Conservation (phyloP, 306 rosid genomes). For the Quercus ilex region DNA sequence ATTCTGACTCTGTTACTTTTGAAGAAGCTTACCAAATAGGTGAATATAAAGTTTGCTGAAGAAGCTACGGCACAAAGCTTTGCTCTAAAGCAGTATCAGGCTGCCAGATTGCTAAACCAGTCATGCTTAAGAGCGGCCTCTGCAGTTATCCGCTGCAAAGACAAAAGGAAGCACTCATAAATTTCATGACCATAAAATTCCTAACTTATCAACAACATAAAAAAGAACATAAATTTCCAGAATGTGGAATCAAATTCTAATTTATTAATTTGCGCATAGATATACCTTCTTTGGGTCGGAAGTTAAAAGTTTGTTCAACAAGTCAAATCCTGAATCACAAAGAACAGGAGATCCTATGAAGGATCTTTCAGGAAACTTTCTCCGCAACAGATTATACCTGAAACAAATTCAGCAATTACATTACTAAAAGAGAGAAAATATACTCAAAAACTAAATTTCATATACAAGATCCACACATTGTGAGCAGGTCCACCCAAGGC, state of each 20-base stretch:
- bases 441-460: neutral
- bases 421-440: neutral
- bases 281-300: conserved; percentile 71
- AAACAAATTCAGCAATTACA: conserved; percentile 22
- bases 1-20: conserved; percentile 10
- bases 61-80: neutral
- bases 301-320: conserved; percentile 66
- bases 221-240: no score
- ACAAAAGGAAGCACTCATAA: neutral
- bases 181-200: neutral
- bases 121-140: conserved; percentile 80
- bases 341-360: conserved; percentile 78
- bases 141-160: conserved; percentile 71
- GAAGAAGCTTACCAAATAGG: conserved; percentile 10
- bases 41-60: neutral
- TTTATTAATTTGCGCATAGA: neutral
- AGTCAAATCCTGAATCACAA: conserved; percentile 79
- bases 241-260: neutral
- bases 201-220: neutral
- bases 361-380: conserved; percentile 76
- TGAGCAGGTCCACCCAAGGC: neutral
- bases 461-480: neutral
- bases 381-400: conserved; percentile 67
- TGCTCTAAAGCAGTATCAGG: conserved; percentile 20
- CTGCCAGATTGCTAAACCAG: conserved; percentile 56